Evolutionary conservation across 768 basidiomycete species (phyloP).

Genomic region (Mycena capillaripes): DNA sequence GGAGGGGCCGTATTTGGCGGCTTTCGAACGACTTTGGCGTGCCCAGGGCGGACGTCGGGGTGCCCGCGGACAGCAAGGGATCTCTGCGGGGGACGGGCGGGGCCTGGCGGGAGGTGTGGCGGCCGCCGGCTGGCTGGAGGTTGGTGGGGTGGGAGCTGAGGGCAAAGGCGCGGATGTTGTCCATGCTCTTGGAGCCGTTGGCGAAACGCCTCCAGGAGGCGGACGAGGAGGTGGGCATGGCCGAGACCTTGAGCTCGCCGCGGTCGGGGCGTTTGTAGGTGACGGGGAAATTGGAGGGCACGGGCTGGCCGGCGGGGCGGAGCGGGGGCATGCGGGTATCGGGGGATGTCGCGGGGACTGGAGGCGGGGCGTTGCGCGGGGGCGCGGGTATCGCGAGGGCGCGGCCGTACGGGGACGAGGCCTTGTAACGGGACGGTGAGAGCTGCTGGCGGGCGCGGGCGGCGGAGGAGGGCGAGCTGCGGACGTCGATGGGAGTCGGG

Average conservation of each 20-base stretch:
- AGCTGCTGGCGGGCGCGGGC: slow-evolving; percentile 48
- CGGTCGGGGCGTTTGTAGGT: slow-evolving; percentile 66
- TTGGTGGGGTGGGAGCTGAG: slow-evolving; percentile 48
- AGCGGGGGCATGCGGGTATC: slow-evolving; percentile 49
- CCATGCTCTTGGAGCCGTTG: slow-evolving; percentile 70
- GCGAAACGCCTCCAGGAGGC: slow-evolving; percentile 46
- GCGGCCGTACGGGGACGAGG: slow-evolving; percentile 51
- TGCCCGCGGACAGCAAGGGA: slow-evolving; percentile 35
- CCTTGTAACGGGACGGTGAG: slow-evolving; percentile 46
- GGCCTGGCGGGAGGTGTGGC: slow-evolving; percentile 44
- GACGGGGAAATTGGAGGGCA: slow-evolving; percentile 63
- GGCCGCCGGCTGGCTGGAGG: slow-evolving; percentile 50
- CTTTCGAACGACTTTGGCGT: slow-evolving; percentile 61
- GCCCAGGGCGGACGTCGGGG: slow-evolving; percentile 42
- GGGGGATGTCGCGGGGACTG: slow-evolving; percentile 46
- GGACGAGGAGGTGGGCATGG: slow-evolving; percentile 50
- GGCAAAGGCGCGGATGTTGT: slow-evolving; percentile 58
- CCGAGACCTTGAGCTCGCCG: slow-evolving; percentile 52
- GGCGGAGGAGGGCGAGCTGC: slow-evolving; percentile 40
- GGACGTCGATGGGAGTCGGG: slow-evolving; percentile 29
- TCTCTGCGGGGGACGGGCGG: slow-evolving; percentile 53
- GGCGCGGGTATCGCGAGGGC: slow-evolving; percentile 51
- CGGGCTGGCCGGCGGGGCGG: slow-evolving; percentile 57
- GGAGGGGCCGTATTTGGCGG: slow-evolving; percentile 52
- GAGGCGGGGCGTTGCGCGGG: slow-evolving; percentile 56